phyloP scores from a whole-genome alignment of 331 rosid species.

The Saraca asoca region DNA sequence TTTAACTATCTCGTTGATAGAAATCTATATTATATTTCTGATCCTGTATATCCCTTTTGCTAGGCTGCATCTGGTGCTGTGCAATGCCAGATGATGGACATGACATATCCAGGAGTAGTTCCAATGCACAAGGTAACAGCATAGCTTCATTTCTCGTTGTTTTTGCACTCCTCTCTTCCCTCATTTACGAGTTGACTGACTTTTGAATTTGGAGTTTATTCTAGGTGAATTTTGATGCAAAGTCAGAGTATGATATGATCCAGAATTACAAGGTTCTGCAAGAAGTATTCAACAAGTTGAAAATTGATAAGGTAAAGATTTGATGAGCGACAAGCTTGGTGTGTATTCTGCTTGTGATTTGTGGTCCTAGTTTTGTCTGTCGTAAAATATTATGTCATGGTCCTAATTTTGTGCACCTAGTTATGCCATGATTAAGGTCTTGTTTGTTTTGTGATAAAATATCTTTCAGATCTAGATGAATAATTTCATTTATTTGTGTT shows the following conservation, averaged over 20 bases:
- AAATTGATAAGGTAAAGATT: slow-evolving; percentile 76
- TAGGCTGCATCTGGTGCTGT: slow-evolving; percentile 99
- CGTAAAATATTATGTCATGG: not conserved
- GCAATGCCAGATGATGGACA: slow-evolving; percentile 97
- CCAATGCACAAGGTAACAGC: slow-evolving; percentile 94
- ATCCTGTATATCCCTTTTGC: slow-evolving; percentile 30
- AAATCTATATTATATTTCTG: slow-evolving; percentile 26
- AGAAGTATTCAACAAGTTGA: slow-evolving; percentile 91
- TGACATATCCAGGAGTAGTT: slow-evolving; percentile 94
- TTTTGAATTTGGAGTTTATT: slow-evolving; percentile 33
- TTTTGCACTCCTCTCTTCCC: slow-evolving; percentile 1
- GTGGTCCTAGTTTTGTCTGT: slow-evolving; percentile 23
- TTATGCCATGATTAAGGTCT: no score
- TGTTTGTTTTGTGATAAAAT: no score
- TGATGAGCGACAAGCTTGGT: slow-evolving; percentile 25
- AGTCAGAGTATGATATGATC: slow-evolving; percentile 96
- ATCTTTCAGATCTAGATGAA: no score
- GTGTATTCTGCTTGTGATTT: slow-evolving; percentile 3
- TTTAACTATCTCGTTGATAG: slow-evolving; percentile 13
- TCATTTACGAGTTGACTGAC: not conserved
- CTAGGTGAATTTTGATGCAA: slow-evolving; percentile 95
- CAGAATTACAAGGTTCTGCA: slow-evolving; percentile 95
- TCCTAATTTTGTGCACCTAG: not conserved
- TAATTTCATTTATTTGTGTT: no score
- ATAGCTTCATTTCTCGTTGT: slow-evolving; percentile 29